Evolutionary conservation across 1,284 basidiomycete genomes (phyloP).

Genomic region (Trametes versicolor): DNA sequence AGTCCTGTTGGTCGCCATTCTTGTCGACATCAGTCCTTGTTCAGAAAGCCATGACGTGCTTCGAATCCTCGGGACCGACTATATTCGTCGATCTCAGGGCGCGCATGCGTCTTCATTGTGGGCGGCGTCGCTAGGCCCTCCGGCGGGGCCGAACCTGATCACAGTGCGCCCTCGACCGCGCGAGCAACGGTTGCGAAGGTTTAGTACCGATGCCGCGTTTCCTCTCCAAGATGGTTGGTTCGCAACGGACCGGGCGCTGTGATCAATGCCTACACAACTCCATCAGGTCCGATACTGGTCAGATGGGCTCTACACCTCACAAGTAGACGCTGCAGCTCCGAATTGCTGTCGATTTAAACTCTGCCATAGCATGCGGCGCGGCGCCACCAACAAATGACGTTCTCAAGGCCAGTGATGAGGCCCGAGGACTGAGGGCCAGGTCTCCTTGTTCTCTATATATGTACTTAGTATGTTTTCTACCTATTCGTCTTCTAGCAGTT

Average conservation of each 20-base stretch:
- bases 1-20: background rate
- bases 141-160: background rate
- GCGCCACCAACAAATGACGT: background rate
- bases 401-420: constrained; percentile 1
- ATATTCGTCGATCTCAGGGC: background rate
- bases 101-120: background rate
- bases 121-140: background rate
- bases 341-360: background rate
- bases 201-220: too few relatives aligned
- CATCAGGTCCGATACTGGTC: background rate
- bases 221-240: too few relatives aligned
- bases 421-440: background rate
- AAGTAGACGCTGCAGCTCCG: background rate
- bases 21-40: background rate
- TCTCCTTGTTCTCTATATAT: background rate
- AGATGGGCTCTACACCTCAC: background rate
- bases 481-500: background rate
- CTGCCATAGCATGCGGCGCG: background rate
- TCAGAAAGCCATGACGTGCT: constrained; percentile 6
- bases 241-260: too few relatives aligned
- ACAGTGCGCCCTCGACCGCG: background rate
- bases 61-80: background rate
- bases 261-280: background rate
- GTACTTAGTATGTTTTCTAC: background rate
- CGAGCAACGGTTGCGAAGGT: too few relatives aligned